phyloP scores from a whole-genome alignment of 1,139 yeast species.

The Lodderomyces margitis region DNA sequence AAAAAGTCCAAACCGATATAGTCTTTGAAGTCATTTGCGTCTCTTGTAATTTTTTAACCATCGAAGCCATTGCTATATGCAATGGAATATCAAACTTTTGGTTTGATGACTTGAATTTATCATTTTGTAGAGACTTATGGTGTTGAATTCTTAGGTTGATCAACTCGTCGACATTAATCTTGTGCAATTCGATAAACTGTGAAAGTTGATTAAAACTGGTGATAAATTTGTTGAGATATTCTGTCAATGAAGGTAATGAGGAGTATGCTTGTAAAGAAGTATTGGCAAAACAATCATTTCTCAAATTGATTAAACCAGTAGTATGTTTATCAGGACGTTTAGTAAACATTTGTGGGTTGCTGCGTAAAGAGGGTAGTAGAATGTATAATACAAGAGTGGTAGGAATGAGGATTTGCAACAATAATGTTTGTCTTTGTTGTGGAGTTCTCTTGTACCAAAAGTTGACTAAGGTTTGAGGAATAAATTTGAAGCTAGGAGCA shows the following conservation, averaged over 20 bases:
- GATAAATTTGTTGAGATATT: conserved; percentile 53
- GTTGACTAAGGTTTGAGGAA: conserved; percentile 10
- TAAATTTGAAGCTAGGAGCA: conserved; percentile 4
- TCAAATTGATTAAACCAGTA: conserved; percentile 76
- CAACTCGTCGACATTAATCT: conserved; percentile 24
- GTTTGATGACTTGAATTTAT: conserved; percentile 28
- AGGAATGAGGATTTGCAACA: conserved; percentile 14
- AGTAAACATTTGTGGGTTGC: conserved; percentile 32
- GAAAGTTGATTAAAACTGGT: conserved; percentile 26
- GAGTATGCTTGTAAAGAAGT: conserved; percentile 86
- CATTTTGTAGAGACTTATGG: conserved; percentile 17
- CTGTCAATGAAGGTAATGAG: conserved; percentile 60
- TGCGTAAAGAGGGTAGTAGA: conserved; percentile 21
- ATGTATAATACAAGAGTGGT: conserved; percentile 20
- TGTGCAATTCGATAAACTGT: conserved; percentile 23
- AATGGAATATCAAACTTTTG: conserved; percentile 43
- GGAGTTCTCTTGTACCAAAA: conserved; percentile 14
- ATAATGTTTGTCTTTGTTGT: conserved; percentile 10
- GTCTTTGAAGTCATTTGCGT: conserved; percentile 55
- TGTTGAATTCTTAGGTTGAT: conserved; percentile 14
- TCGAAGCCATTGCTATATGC: conserved; percentile 55
- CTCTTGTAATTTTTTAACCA: conserved; percentile 60
- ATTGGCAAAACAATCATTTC: conserved; percentile 92
- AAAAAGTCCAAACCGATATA: conserved; percentile 74
- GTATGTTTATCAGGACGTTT: conserved; percentile 73